Evolutionary conservation across 2,329 filamentous ascomycete genomes (phyloP), one percentile per base, ranked within the genome.

Genomic region (Eurotiales sp.): DNA sequence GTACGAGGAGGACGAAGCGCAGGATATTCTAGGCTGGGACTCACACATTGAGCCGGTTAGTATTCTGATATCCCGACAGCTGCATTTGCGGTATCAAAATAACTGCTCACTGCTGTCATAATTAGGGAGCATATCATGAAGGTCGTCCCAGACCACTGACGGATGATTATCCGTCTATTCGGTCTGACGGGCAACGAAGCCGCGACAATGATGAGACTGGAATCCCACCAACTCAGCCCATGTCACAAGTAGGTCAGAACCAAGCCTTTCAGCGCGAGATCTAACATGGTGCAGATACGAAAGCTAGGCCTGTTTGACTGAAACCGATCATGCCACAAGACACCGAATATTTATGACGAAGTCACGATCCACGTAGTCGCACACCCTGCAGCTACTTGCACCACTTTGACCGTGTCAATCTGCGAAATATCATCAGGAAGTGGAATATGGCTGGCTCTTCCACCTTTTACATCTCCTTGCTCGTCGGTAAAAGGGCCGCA

Each of bases 301-400:
- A 65, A 61, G 15, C 61, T 69, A 27, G 73, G 73, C 21, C 64
- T 76, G 21, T 75, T 75, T 56, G 73, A 75, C 52, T 75, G 62
- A 70, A 8, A 37, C 12, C 14, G 17, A 10, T 11, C 21, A 15
- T 36, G 15, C 8, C n/a, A n/a, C n/a, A 3, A 7, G 12, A 42
- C 12, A 42, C 10, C 19, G 11, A n/a, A 21, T 7, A 43, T 8
- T 48, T 17, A 36, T 63, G 60, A 66, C n/a, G 58, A 60, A 32
- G 61, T 58, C 40, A 72, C 56, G 37, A 95, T 75, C 85, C 90
- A 96, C 65, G 85, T 95, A 15, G 91, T 96, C 40, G 91, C 91
- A 71, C 90, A 96, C 1, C 91, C 91, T n/a, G 88, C 90, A 21
- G 86, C 88, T 45, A 96, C 77, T 45, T 72, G 73, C 56, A 77